Evolutionary conservation across 1,284 basidiomycete species (phyloP), one percentile per base, ranked within the genome.

Genomic region (Inonotus obliquus): DNA sequence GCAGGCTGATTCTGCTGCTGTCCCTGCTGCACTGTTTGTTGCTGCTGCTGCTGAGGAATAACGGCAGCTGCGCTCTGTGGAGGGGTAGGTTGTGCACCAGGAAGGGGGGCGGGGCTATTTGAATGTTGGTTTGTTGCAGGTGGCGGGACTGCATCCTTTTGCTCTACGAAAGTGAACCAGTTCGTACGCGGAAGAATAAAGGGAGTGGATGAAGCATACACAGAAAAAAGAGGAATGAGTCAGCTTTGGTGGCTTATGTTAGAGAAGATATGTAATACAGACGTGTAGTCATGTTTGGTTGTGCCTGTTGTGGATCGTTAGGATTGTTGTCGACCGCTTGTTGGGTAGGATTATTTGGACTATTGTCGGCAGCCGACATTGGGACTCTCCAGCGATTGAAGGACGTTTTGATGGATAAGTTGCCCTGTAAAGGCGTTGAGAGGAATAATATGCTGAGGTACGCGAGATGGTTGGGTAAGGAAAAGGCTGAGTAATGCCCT

Each of bases 321-420:
- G 32, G 55, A 25, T 11, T 27, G 29, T 54, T 54, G 56, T 39
- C 44, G 60, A 9, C 53, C 25, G 35, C 21, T 27, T 25, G 41
- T n/a, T 44, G 41, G 52, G 17, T 54, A 35, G 53, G 39, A 35
- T 54, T 21, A 52, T 39, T 47, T 27, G 52, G 51, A 13, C 38
- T 5, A n/a, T 37, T 51, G 27, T 37, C 55, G 27, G 54, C 60
- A 25, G 54, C 55, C 47, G 60, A 56, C 60, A 62, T 62, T 32
- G 56, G 48, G 10, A 63, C 56, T 53, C 61, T 52, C 61, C 61
- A 63, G 52, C 61, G 61, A 57, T 63, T 56, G 57, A 39, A 63
- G n/a, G 56, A 58, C 56, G 61, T 54, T 32, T 29, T 44, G 55
- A 25, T 23, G 7, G 19, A 49, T 23, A 14, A 10, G 1, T 10